Base-by-base conservation (phyloP, 2,329 filamentous ascomycete genomes). In the Cephalotrichum gorgonifer region DNA sequence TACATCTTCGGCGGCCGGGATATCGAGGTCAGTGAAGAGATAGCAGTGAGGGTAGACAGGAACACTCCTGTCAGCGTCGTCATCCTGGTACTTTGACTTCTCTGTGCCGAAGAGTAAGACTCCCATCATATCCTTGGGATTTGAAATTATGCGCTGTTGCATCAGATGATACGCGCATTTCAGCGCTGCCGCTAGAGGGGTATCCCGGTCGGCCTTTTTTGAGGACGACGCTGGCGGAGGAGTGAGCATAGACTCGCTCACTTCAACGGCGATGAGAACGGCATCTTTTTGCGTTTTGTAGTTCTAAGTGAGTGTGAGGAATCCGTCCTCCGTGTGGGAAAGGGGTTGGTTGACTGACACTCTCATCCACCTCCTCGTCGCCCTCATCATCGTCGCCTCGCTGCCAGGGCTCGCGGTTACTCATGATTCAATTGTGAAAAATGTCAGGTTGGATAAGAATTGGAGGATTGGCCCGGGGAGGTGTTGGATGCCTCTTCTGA, bases 111-210 rank as follows among this genome's bases (percentile, higher is more conserved):
- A 98, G 1, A 98, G 73, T 33, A 98, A 65, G 25, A 98, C 85
- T 2, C 91, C 90, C 78, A 98, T 96, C 87, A 96, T 94, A 53
- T 98, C 93, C 60, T 85, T 90, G 2, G 93, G 93, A 53, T 90
- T 91, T 3, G 91, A 91, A 58, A 98, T 97, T 65, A 98, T 97
- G 57, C 93, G 88, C 69, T 97, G 91, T 68, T 97, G 88, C 88
- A 98, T 96, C 48, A 98, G 74, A 60, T 88, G 81, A 60, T 95
- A 95, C 51, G 91, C 93, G 58, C 88, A 96, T 73, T 95, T 95
- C 45, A 98, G 69, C 4, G 93, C 90, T 15, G 91, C 90, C 47
- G 84, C 76, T 1, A 88, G 75, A 4, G 91, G 82, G 42, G 86
- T 90, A 58, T 91, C 87, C 50, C 74, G 81, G 54, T 87, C 85